These are phyloP conservation scores for Usnea hakonensis DNA, from an alignment of 495 filamentous ascomycete species.

Conservation along the genomic window DNA sequence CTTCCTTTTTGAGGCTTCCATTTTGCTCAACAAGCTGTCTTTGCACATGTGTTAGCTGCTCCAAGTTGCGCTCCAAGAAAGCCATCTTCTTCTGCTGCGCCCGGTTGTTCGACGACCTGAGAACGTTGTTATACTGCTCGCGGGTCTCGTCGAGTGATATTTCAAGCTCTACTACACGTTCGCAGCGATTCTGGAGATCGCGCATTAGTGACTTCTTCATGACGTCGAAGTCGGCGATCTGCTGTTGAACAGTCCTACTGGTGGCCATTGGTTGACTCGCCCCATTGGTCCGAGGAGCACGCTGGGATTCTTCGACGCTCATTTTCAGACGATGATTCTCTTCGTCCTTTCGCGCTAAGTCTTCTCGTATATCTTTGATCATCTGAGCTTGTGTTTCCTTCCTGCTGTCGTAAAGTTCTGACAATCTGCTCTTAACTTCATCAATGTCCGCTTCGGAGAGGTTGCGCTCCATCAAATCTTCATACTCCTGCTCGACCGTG, in stretches of 20 bases:
- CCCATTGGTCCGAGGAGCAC: constrained; percentile 58
- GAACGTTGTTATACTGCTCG: constrained; percentile 97
- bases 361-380: constrained; percentile 61
- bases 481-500: constrained; percentile 69
- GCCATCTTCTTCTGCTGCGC: constrained; percentile 99
- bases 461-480: constrained; percentile 71
- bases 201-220: constrained; percentile 99
- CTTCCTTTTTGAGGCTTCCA: constrained; percentile 92
- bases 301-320: constrained; percentile 69
- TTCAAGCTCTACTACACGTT: constrained; percentile 94
- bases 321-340: constrained; percentile 70
- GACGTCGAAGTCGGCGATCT: constrained; percentile 94
- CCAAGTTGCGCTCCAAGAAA: constrained; percentile 94
- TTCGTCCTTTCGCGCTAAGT: constrained; percentile 61
- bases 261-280: constrained; percentile 46
- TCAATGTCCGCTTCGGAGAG: constrained; percentile 68
- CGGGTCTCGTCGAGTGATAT: constrained; percentile 94
- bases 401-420: constrained; percentile 64
- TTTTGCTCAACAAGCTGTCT: constrained; percentile 98
- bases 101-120: constrained; percentile 90
- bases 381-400: constrained; percentile 63
- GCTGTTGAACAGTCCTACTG: constrained; percentile 92
- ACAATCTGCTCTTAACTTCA: constrained; percentile 72
- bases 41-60: constrained; percentile 95
- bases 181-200: constrained; percentile 95